Conservation (phyloP, 2,329 filamentous ascomycete species). For the Pseudopyricularia javanii region DNA sequence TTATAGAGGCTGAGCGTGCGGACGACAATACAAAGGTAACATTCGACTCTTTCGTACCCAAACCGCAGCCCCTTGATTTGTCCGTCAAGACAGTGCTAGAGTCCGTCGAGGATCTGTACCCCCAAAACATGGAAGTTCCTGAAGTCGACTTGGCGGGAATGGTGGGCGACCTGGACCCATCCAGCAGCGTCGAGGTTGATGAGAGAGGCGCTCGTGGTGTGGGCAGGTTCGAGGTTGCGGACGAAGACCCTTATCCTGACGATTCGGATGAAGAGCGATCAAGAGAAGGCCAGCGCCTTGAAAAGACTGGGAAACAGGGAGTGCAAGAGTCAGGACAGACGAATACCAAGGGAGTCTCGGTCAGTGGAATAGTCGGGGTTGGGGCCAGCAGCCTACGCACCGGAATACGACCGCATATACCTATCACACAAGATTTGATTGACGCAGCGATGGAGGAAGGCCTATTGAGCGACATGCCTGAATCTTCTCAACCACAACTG, state of each 20-base stretch:
- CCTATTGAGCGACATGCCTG: constrained; percentile 17
- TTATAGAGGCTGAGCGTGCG: constrained; percentile 48
- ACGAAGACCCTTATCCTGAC: constrained; percentile 35
- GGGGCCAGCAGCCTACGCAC: constrained; percentile 28
- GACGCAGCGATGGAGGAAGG: constrained; percentile 26
- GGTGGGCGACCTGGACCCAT: constrained; percentile 13
- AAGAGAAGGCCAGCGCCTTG: constrained; percentile 13
- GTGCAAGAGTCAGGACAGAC: background rate
- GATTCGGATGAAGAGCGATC: constrained; percentile 42
- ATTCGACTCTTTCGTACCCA: constrained; percentile 54
- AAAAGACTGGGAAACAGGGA: constrained; percentile 7
- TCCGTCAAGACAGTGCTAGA: constrained; percentile 65
- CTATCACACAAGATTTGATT: constrained; percentile 24
- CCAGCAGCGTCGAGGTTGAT: constrained; percentile 48
- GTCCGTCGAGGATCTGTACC: constrained; percentile 79
- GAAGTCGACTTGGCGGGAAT: constrained; percentile 25
- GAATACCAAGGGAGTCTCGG: background rate
- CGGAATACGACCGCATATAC: constrained; percentile 21
- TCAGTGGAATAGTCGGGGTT: constrained; percentile 22
- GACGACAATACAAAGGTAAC: constrained; percentile 28
- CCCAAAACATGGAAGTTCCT: constrained; percentile 44
- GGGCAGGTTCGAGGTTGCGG: constrained; percentile 7
- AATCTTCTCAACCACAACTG: background rate
- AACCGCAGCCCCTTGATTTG: constrained; percentile 36
- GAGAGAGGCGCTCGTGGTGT: constrained; percentile 38